Percentiles rank a stretch among this genome's conserved stretches.
These are phyloP conservation scores for Arthrocladium fulminans DNA, from an alignment of 2,329 filamentous ascomycete genomes.

Conservation along the genomic window DNA sequence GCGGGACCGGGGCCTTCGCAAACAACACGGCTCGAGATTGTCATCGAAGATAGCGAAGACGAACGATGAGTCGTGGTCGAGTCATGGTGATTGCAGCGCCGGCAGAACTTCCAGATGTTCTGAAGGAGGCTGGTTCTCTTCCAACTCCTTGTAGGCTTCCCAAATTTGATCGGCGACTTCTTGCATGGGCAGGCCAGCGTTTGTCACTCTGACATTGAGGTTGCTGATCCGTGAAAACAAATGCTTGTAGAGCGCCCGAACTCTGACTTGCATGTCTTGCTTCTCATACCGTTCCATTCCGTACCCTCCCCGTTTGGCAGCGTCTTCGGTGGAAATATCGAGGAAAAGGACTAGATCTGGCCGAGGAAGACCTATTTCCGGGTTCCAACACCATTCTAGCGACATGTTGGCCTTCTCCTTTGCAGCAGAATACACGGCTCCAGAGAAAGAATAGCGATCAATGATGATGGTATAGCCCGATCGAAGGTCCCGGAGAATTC, in stretches of 20 bases:
- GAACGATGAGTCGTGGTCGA: slow-evolving; percentile 25
- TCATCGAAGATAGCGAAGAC: slow-evolving; percentile 50
- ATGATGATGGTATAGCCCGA: slow-evolving; percentile 68
- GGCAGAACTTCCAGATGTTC: slow-evolving; percentile 28
- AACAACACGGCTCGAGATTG: slow-evolving; percentile 28
- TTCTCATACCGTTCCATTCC: slow-evolving; percentile 85
- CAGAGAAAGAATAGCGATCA: slow-evolving; percentile 92
- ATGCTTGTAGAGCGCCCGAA: slow-evolving; percentile 61
- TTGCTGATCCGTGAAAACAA: slow-evolving; percentile 38
- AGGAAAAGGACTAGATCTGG: slow-evolving; percentile 85
- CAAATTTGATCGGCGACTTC: slow-evolving; percentile 41
- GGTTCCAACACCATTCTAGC: slow-evolving; percentile 71
- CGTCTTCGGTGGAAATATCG: slow-evolving; percentile 65
- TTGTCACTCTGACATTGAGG: slow-evolving; percentile 45
- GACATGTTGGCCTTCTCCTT: slow-evolving; percentile 64
- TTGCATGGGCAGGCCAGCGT: slow-evolving; percentile 46
- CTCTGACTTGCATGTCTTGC: slow-evolving; percentile 68
- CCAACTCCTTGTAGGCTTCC: slow-evolving; percentile 7
- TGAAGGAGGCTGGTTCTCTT: slow-evolving; percentile 17
- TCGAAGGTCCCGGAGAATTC: slow-evolving; percentile 43
- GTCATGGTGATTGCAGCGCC: slow-evolving; percentile 13
- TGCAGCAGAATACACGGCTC: slow-evolving; percentile 84
- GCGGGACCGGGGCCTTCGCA: background rate
- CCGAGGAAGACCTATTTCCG: slow-evolving; percentile 76
- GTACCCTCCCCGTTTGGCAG: slow-evolving; percentile 71